These are phyloP conservation scores for Coniferiporia weirii DNA, from an alignment of 1,284 basidiomycete genomes.

Conservation along the genomic window DNA sequence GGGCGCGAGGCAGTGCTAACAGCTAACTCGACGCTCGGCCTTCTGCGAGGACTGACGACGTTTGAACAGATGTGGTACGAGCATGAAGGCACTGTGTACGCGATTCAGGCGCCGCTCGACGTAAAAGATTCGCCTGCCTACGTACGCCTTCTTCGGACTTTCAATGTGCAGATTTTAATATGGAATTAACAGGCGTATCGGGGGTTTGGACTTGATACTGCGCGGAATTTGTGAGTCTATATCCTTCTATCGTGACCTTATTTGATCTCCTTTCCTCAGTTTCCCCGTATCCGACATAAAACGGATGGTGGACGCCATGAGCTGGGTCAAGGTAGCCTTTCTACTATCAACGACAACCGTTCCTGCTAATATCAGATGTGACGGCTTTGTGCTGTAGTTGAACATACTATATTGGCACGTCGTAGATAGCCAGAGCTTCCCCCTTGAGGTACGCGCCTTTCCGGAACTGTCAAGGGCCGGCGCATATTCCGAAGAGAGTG, in stretches of 20 bases:
- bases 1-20: conserved; percentile 55
- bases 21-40: conserved; percentile 71
- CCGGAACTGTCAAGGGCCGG: conserved; percentile 59
- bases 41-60: conserved; percentile 78
- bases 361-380: conserved; percentile 18
- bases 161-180: background rate
- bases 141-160: conserved; percentile 30
- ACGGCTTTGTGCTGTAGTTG: conserved; percentile 35
- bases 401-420: conserved; percentile 82
- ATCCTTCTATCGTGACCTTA: conserved; percentile 29
- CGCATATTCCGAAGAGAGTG: conserved; percentile 55
- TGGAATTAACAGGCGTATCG: conserved; percentile 54
- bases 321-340: conserved; percentile 69
- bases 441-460: conserved; percentile 59
- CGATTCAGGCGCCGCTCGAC: conserved; percentile 51
- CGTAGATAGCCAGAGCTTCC: conserved; percentile 74
- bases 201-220: conserved; percentile 79
- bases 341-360: background rate
- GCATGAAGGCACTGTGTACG: conserved; percentile 45
- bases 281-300: conserved; percentile 65
- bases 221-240: conserved; percentile 53
- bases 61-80: conserved; percentile 78
- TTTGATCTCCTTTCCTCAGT: conserved; percentile 37
- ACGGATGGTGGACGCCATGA: conserved; percentile 80
- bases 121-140: conserved; percentile 64